Evolutionary conservation across 148 eudicot genomes (phyloP), one percentile per base, ranked within the genome.

Genomic region (Vaccinium vitisidaea): DNA sequence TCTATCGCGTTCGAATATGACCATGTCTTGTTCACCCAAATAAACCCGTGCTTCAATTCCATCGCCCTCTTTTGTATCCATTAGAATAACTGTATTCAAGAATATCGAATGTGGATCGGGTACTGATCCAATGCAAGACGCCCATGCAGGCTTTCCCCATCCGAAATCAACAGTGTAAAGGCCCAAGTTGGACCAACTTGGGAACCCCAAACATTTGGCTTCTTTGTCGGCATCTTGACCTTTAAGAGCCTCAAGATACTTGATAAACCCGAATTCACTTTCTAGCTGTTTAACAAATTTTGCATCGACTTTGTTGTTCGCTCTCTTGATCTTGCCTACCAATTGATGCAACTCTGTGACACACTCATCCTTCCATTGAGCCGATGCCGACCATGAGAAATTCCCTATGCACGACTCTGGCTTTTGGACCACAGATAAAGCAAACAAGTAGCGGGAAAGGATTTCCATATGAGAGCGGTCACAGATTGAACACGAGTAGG

Each of bases 71-170:
- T 52, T 23, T 4, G 80, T 49, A 10, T 77, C 80, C 58, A 77
- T 23, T 30, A 52, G 54, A 77, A 43, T 12, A n/a, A 52, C 54
- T 4, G 8, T n/a, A 52, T 77, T 52, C 49, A 12, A 8, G 43
- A 39, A 39, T 39, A 39, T 39, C 43, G 43, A 39, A 39, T 39
- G 43, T 39, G 43, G 43, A 39, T 39, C 5, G 43, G 43, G 43
- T 39, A 39, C 43, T 5, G 6, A 39, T 39, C 43, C 43, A 39
- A 39, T 5, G 43, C 43, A 39, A 43, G 82, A 77, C 6, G 56
- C 80, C 89, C 89, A 89, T 73, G 84, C 49, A 0, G 88, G 91
- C 63, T 84, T 86, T 46, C 91, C 87, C 46, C 46, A 43, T 43
- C 46, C 46, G 6, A 43, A 43, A 43, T 43, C 46, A 43, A 39